A percentile compares a stretch with the other conserved stretches of the same genome.
phyloP scores from a whole-genome alignment of 768 basidiomycete species.

The Suillus alpinus region DNA sequence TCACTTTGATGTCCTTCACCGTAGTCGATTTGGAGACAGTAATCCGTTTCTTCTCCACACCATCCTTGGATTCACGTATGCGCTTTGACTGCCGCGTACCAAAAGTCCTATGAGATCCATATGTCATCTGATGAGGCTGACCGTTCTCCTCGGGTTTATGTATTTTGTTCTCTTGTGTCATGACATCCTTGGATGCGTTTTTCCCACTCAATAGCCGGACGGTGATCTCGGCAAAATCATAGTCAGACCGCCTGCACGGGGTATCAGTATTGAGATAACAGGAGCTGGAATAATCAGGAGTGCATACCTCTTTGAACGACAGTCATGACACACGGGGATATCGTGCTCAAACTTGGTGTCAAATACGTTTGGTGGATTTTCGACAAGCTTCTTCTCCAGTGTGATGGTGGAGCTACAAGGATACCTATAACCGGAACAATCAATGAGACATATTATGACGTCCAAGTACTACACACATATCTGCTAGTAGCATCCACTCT shows the following conservation, averaged over 20 bases:
- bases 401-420: slow-evolving; percentile 52
- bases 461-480: slow-evolving; percentile 45
- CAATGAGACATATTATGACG: slow-evolving; percentile 11
- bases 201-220: slow-evolving; percentile 44
- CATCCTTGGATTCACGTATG: slow-evolving; percentile 54
- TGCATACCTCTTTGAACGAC: slow-evolving; percentile 56
- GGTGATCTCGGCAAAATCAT: slow-evolving; percentile 59
- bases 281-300: slow-evolving; percentile 6
- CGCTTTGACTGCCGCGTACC: slow-evolving; percentile 69
- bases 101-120: slow-evolving; percentile 31
- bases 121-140: slow-evolving; percentile 2
- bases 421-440: slow-evolving; percentile 44
- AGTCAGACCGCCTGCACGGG: slow-evolving; percentile 37
- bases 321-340: slow-evolving; percentile 56
- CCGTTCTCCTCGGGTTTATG: slow-evolving; percentile 4
- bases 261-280: slow-evolving; percentile 4
- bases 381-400: slow-evolving; percentile 35
- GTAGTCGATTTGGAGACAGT: slow-evolving; percentile 63
- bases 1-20: slow-evolving; percentile 75
- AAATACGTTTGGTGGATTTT: slow-evolving; percentile 27
- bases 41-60: slow-evolving; percentile 48
- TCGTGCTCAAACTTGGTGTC: slow-evolving; percentile 43
- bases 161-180: slow-evolving; percentile 7
- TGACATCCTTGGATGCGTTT: slow-evolving; percentile 29
- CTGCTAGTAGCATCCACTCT: slow-evolving; percentile 64